A percentile compares a stretch with the other conserved stretches of the same genome.
Conservation (phyloP, 106 monocot genomes). For the Alisma plantagoaquatica region DNA sequence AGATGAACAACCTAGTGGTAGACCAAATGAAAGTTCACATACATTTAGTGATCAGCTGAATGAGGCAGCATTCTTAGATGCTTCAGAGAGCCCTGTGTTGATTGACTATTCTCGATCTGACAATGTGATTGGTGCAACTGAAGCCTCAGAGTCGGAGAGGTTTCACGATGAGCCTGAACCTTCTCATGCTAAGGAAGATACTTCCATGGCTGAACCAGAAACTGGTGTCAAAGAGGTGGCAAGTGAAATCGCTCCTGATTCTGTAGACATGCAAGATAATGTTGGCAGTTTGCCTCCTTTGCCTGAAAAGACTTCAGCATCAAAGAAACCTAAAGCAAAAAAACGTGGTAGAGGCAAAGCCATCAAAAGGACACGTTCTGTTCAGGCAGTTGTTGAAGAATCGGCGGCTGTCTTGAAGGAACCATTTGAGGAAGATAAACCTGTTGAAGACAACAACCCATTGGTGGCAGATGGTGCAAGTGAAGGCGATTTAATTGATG, state of each 20-base stretch:
- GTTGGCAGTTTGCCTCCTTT: neutral
- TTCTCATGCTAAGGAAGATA: too few relatives aligned
- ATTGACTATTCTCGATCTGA: slow-evolving; percentile 19
- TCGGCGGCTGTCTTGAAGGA: neutral
- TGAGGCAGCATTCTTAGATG: too few relatives aligned
- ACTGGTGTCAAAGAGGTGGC: slow-evolving; percentile 10
- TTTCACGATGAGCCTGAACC: too few relatives aligned
- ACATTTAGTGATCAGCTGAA: too few relatives aligned
- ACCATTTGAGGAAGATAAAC: too few relatives aligned
- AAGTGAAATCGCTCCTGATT: too few relatives aligned
- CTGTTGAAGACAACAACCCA: slow-evolving; percentile 8
- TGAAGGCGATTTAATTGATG: slow-evolving; percentile 16
- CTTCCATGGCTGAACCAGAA: slow-evolving; percentile 15
- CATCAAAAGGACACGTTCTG: slow-evolving; percentile 1
- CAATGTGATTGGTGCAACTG: slow-evolving; percentile 17
- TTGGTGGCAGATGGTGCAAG: slow-evolving; percentile 11
- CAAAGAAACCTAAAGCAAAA: neutral
- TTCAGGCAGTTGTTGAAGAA: slow-evolving; percentile 6
- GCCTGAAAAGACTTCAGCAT: slow-evolving; percentile 9
- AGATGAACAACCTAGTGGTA: too few relatives aligned
- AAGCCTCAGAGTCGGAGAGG: slow-evolving; percentile 25
- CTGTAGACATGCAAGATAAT: neutral
- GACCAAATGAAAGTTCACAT: too few relatives aligned
- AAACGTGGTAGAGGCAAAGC: neutral
- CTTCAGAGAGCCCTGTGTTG: too few relatives aligned